Percentiles rank a stretch among this genome's conserved stretches.
Conservation (phyloP, 1,284 basidiomycete species). For the Stereum hirsutum region DNA sequence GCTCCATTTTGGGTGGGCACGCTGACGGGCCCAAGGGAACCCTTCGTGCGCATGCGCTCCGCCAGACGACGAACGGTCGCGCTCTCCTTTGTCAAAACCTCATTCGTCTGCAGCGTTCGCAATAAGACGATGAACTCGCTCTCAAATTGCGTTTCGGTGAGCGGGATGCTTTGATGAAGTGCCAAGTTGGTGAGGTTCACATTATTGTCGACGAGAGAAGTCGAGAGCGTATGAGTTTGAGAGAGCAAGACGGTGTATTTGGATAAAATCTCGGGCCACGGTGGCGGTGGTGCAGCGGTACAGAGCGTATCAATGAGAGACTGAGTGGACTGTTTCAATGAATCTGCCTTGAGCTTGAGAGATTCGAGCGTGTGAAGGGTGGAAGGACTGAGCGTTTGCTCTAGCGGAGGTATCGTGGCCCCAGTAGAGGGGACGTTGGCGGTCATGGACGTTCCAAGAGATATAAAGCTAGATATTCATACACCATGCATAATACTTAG, state of each 20-base stretch:
- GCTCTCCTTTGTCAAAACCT: constrained; percentile 59
- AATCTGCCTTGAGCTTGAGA: no score
- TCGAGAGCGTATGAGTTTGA: constrained; percentile 66
- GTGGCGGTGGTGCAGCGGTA: no score
- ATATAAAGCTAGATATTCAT: no score
- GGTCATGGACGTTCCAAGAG: no score
- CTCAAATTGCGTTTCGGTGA: constrained; percentile 61
- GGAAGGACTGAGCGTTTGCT: no score
- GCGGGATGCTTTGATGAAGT: constrained; percentile 46
- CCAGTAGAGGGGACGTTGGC: no score
- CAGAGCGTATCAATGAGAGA: no score
- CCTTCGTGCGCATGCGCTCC: constrained; percentile 54
- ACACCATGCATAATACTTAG: no score
- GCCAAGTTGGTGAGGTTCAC: constrained; percentile 48
- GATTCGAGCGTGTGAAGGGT: no score
- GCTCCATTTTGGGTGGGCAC: constrained; percentile 5
- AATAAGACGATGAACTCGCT: constrained; percentile 61
- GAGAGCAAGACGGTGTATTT: constrained; percentile 77
- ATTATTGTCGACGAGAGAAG: constrained; percentile 34
- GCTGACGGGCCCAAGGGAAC: constrained; percentile 38
- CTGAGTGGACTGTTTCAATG: no score
- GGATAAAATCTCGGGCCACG: constrained; percentile 75
- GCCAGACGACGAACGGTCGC: constrained; percentile 59
- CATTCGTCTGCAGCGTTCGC: constrained; percentile 67
- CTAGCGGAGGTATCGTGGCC: no score